Base-by-base conservation (phyloP, 148 eudicot genomes). In the Silene conica region DNA sequence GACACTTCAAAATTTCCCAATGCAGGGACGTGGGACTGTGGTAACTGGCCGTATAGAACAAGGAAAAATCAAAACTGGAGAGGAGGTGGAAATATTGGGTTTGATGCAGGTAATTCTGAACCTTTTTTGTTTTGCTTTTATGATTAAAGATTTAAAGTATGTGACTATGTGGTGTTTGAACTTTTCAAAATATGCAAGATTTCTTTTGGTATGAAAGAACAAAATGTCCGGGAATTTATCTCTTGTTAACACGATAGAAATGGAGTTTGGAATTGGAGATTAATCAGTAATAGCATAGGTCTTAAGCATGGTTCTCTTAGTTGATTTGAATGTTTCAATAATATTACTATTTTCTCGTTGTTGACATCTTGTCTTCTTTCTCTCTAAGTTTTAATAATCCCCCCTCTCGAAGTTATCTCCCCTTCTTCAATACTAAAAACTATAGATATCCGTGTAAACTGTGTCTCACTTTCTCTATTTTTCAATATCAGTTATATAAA, bases 31-130 rank as follows among this genome's bases (percentile, higher is more conserved):
- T 84, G 99, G 97, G 76, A 95, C 99, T 76, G 99, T 92, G 83
- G 99, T 90, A 50, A 95, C 99, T 59, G 99, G 99, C 60, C 96
- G 99, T 77, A 81, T 95, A 73, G 97, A 95, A 70, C 97, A 95
- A 83, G 97, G 99, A 45, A 87, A 74, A 4, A 90, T 95, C 55
- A 95, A 92, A 86, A 87, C 88, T 52, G 97, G 99, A 7, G 97
- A 92, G 63, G 99, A 95, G 21, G 92, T 92, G 22, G 99, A 95
- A 81, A 85, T 95, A 54, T 78, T 86, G 85, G 97, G 97, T 58
- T 79, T 95, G 77, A 87, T 79, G 83, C 92, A 89, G 92, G 98
- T 95, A 59, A 81, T 41, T 25, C 22, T 63, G 75, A 64, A 64
- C 26, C 60, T 69, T 73, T 13, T 45, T 69, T n/a, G 52, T 54